Evolutionary conservation across 176 grass and related monocot genomes (phyloP).

Genomic region (Alloteropsis semialata): DNA sequence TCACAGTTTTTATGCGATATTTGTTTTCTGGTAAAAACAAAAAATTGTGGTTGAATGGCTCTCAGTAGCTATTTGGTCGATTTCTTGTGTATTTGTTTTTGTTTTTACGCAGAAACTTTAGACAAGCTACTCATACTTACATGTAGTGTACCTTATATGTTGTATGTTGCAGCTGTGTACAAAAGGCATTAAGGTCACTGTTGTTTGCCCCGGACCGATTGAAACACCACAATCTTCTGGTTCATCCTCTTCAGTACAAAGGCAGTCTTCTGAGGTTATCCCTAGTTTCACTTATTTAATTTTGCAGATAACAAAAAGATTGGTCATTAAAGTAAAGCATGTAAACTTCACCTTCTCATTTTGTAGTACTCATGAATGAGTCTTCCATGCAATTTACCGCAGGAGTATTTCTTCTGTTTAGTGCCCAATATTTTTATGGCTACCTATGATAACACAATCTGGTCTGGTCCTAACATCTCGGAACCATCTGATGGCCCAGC

Average conservation of each 20-base stretch:
- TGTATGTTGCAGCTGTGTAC: constrained; percentile 69
- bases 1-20: too few relatives aligned
- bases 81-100: background rate
- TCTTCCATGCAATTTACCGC: background rate
- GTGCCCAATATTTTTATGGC: background rate
- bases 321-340: background rate
- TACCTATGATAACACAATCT: background rate
- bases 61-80: background rate
- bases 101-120: background rate
- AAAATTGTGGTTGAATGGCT: background rate
- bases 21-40: background rate
- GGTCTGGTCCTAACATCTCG: background rate
- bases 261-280: constrained; percentile 63
- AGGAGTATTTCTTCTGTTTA: background rate
- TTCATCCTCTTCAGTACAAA: constrained; percentile 45
- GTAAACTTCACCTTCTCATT: background rate
- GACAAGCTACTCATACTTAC: background rate
- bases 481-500: background rate
- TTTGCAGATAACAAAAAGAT: background rate
- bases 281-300: constrained; percentile 5
- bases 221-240: constrained; percentile 59
- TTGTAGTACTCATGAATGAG: background rate
- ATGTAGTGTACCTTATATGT: constrained; percentile 10
- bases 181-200: constrained; percentile 86
- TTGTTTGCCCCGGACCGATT: constrained; percentile 92